Conservation (phyloP, 2,329 filamentous ascomycete genomes). For the Penicillium sp. region DNA sequence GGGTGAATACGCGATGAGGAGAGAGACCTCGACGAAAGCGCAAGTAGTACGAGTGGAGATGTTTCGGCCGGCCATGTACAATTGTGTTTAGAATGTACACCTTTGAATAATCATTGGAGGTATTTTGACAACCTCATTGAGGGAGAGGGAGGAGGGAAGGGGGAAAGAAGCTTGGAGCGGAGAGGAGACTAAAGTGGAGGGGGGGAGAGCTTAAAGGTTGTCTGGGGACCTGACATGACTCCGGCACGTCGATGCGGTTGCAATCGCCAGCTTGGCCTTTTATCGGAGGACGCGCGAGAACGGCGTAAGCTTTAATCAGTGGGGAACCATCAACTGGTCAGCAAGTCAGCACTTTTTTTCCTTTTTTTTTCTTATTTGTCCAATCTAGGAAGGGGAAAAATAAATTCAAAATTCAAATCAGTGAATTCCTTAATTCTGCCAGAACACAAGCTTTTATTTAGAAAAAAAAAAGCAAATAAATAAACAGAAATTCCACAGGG, state of each 20-base stretch:
- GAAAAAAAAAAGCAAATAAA: too few species aligned
- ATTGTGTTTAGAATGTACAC: background rate
- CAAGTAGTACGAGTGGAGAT: slow-evolving; percentile 8
- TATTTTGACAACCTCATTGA: background rate
- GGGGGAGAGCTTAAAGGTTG: too few species aligned
- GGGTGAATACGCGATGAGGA: slow-evolving; percentile 3
- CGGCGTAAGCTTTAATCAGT: too few species aligned
- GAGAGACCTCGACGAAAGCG: slow-evolving; percentile 9
- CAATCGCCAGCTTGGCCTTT: slow-evolving; percentile 25
- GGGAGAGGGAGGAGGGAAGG: background rate
- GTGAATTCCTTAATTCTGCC: too few species aligned
- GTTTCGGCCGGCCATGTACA: slow-evolving; percentile 14
- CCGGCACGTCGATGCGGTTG: background rate
- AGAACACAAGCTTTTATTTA: too few species aligned
- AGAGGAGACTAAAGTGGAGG: background rate
- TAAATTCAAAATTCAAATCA: too few species aligned
- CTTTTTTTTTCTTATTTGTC: too few species aligned
- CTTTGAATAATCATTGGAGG: slow-evolving; percentile 2
- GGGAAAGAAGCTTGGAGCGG: background rate
- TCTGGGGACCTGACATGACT: too few species aligned
- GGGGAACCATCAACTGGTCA: too few species aligned
- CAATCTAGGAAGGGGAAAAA: too few species aligned
- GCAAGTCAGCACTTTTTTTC: too few species aligned
- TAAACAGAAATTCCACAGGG: too few species aligned
- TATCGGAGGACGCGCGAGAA: slow-evolving; percentile 13